Base-by-base conservation (phyloP, 2,329 filamentous ascomycete species). In the Fusarium pseudonygamai region DNA sequence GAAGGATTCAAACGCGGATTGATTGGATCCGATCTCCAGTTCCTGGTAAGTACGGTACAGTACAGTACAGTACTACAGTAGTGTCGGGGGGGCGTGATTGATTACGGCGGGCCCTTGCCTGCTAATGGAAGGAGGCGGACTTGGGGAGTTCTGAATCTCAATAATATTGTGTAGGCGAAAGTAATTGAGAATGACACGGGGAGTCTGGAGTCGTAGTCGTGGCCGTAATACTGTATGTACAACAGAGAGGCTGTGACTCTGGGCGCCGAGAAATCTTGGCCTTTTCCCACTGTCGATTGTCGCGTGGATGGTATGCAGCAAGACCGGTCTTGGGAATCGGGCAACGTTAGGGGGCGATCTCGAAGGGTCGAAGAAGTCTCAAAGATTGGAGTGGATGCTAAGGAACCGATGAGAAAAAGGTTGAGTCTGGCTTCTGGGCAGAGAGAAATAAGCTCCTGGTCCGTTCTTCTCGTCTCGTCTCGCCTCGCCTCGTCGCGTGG, bases 211-310 rank as follows among this genome's bases (percentile, higher is more conserved):
- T 37, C 36, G 36, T 37, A 11, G 30, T 26, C 24, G 42, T n/a
- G 8, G 32, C 46, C 36, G 60, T 53, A 28, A 36, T 61, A 50
- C 28, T 34, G 32, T 34, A 14, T 50, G 47, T 32, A 61, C 30
- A 40, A 36, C 24, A 64, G 37, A 65, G 64, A 62, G 64, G 55
- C 68, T 69, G 65, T 73, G 65, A 67, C 43, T 39, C 67, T 73
- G 70, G 63, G 71, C 58, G 66, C 71, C 66, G 36, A 63, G 49
- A 71, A 67, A 42, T 60, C 69, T 70, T 73, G 65, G 70, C 69
- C 40, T 70, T 43, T 46, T 65, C 47, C 50, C 46, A 40, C 52
- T 22, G 60, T 74, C 62, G 71, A 69, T 69, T 59, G 36, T 68
- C 39, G 71, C 47, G 60, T 70, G 52, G 52, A 50, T 60, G 63